phyloP scores from a whole-genome alignment of 1,139 yeast species.

The Kodamaea fungicola region DNA sequence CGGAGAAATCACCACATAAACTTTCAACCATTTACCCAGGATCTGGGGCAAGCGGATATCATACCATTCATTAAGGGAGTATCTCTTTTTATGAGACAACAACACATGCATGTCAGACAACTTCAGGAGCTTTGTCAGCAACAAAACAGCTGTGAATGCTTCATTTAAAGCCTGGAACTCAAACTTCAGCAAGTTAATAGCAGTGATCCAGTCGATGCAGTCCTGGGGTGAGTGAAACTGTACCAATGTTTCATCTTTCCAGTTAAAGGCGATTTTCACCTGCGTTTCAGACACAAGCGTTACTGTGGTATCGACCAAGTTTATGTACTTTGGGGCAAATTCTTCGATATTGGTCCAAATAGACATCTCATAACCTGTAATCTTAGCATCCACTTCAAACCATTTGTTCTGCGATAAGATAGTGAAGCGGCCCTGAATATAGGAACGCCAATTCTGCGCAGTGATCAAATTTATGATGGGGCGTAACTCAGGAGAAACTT shows the following conservation, averaged over 20 bases:
- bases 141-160: constrained; percentile 53
- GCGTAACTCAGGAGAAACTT: constrained; percentile 35
- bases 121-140: constrained; percentile 52
- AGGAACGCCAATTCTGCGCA: constrained; percentile 40
- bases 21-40: constrained; percentile 53
- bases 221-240: constrained; percentile 32
- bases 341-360: constrained; percentile 40
- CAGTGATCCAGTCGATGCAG: constrained; percentile 42
- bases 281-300: constrained; percentile 19
- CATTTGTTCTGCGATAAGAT: constrained; percentile 24
- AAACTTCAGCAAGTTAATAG: constrained; percentile 44
- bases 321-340: constrained; percentile 45
- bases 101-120: constrained; percentile 53
- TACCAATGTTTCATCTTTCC: constrained; percentile 32
- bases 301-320: constrained; percentile 45
- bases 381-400: constrained; percentile 42
- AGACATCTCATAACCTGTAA: constrained; percentile 52
- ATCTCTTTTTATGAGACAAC: constrained; percentile 44
- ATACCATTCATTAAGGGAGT: constrained; percentile 52
- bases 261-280: constrained; percentile 38
- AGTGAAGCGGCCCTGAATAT: constrained; percentile 31
- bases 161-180: constrained; percentile 52
- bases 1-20: constrained; percentile 45
- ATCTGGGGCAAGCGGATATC: constrained; percentile 54
- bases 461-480: constrained; percentile 42